Evolutionary conservation across 164 flowering plant species (phyloP).

Genomic region (Vitis rupestris): DNA sequence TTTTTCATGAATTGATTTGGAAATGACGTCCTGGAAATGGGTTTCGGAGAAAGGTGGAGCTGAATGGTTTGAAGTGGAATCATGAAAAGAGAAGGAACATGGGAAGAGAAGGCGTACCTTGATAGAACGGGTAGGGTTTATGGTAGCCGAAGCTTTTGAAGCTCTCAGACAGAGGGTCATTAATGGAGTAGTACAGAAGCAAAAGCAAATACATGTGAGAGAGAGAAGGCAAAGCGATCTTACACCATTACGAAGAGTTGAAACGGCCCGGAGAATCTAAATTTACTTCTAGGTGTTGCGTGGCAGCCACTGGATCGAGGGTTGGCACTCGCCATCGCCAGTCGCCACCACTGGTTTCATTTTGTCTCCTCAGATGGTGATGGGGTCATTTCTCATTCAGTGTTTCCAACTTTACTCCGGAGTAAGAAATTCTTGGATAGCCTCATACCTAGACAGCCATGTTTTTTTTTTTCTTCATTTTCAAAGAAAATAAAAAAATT

Average conservation of each 20-base stretch:
- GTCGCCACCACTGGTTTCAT: no score
- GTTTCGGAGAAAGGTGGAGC: slow-evolving; percentile 8
- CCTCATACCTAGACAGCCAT: no score
- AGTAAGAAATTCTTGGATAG: no score
- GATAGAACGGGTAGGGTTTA: slow-evolving; percentile 1
- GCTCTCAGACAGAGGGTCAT: slow-evolving; percentile 38
- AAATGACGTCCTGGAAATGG: slow-evolving; percentile 31
- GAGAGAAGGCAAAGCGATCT: neutral
- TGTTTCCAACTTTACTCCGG: no score
- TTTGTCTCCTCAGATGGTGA: no score
- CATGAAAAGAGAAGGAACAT: slow-evolving; percentile 13
- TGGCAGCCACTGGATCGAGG: no score
- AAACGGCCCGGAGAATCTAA: neutral
- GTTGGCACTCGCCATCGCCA: no score
- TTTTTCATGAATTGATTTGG: slow-evolving; percentile 17
- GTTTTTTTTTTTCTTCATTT: no score
- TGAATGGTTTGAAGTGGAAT: neutral
- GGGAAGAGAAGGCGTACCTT: slow-evolving; percentile 23
- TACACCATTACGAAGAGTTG: no score
- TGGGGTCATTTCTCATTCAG: no score
- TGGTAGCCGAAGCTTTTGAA: slow-evolving; percentile 22
- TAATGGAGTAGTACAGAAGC: slow-evolving; percentile 14
- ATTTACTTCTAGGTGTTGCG: no score
- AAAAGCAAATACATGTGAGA: neutral
- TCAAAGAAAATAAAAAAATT: no score